Percentiles rank a stretch among this genome's conserved stretches.
These are phyloP conservation scores for Cryptosporidium ryanae DNA, from an alignment of 169 alveolate species.

Conservation along the genomic window DNA sequence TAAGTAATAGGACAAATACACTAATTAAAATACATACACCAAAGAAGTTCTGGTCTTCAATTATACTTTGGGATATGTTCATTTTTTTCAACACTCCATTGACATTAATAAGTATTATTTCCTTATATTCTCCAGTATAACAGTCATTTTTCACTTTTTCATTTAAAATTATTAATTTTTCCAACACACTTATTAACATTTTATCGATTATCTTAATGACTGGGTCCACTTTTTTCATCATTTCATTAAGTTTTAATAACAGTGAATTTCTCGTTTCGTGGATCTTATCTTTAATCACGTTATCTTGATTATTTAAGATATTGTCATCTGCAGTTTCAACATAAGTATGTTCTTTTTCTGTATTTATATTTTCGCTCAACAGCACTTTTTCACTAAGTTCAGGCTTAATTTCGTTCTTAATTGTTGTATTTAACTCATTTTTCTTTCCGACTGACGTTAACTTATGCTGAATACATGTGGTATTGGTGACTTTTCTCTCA, in stretches of 20 bases:
- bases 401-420: no score
- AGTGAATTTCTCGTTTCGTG: not conserved
- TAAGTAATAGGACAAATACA: not conserved
- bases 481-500: no score
- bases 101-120: not conserved
- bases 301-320: not conserved
- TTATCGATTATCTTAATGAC: not conserved
- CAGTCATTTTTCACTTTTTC: not conserved
- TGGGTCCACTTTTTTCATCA: not conserved
- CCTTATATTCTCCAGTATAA: not conserved
- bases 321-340: not conserved
- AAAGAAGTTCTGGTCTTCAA: not conserved
- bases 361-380: no score
- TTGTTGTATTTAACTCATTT: no score
- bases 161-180: not conserved
- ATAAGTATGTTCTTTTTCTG: not conserved
- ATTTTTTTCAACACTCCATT: not conserved
- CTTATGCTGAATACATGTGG: no score
- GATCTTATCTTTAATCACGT: not conserved
- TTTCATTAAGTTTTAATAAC: not conserved
- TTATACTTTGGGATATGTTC: not conserved
- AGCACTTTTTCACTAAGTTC: no score
- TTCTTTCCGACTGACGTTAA: no score
- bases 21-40: conserved; percentile 21
- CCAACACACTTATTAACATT: not conserved